Evolutionary conservation across 371 early-diverging fungal species (phyloP).

Genomic region (Conidiobolus incongruus): DNA sequence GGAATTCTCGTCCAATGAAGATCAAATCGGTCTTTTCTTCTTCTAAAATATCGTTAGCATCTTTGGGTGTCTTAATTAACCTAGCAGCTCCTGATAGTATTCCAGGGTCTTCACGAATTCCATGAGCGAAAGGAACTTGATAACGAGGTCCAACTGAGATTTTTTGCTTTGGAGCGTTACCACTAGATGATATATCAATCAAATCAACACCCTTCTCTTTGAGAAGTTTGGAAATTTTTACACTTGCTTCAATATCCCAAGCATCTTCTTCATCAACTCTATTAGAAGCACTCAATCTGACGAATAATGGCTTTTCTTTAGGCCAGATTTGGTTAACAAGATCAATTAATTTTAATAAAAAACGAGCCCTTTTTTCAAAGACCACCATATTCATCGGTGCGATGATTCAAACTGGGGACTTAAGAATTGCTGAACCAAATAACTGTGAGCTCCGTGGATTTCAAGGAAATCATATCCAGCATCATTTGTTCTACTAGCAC

Average conservation of each 20-base stretch:
- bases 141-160: too few species aligned
- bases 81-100: slow-evolving; percentile 50
- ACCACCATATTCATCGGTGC: slow-evolving; percentile 67
- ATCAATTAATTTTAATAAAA: slow-evolving; percentile 31
- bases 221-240: slow-evolving; percentile 23
- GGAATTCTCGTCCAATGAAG: slow-evolving; percentile 43
- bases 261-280: slow-evolving; percentile 20
- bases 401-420: slow-evolving; percentile 54
- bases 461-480: slow-evolving; percentile 71
- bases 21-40: slow-evolving; percentile 43
- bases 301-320: slow-evolving; percentile 65
- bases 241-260: slow-evolving; percentile 43
- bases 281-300: slow-evolving; percentile 58
- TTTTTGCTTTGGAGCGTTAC: slow-evolving; percentile 20
- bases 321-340: slow-evolving; percentile 41
- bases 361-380: slow-evolving; percentile 48
- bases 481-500: slow-evolving; percentile 39
- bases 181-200: slow-evolving; percentile 46
- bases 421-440: slow-evolving; percentile 51
- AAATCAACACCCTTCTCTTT: slow-evolving; percentile 46
- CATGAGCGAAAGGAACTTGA: slow-evolving; percentile 40
- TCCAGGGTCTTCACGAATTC: slow-evolving; percentile 19
- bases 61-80: slow-evolving; percentile 27
- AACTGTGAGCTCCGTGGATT: slow-evolving; percentile 56
- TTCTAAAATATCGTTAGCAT: slow-evolving; percentile 44